phyloP scores from a whole-genome alignment of 805 yeast genomes.

The Yarrowia yakushimensis region DNA sequence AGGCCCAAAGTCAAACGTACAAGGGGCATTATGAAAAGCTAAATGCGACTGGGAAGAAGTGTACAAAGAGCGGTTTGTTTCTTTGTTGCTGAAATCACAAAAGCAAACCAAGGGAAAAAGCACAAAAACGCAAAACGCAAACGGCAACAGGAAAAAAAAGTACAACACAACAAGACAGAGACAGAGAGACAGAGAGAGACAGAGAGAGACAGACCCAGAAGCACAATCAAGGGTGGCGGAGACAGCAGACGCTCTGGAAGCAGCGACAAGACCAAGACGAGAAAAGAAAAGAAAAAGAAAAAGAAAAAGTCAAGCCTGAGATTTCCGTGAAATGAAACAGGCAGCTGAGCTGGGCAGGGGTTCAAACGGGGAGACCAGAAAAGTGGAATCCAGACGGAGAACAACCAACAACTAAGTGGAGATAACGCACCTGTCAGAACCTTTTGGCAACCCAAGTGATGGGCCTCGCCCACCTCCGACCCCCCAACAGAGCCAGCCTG shows the following conservation, averaged over 20 bases:
- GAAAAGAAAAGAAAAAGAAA: neutral
- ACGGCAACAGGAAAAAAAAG: neutral
- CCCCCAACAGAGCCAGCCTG: neutral
- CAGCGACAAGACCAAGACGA: neutral
- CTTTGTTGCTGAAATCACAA: neutral
- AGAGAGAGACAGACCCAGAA: too few species aligned
- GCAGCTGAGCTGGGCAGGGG: neutral
- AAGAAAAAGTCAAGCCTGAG: neutral
- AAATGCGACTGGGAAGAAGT: neutral
- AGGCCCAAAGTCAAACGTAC: constrained; percentile 13
- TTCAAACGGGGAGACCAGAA: neutral
- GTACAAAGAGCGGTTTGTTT: constrained; percentile 9
- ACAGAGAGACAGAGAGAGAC: too few species aligned
- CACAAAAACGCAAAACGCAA: neutral
- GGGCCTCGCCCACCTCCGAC: neutral
- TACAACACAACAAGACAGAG: neutral
- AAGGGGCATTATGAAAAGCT: constrained; percentile 22
- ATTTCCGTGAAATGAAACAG: neutral
- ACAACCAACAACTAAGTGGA: too few species aligned
- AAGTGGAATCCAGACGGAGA: neutral
- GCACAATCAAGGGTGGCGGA: constrained; percentile 6
- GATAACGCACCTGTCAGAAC: neutral
- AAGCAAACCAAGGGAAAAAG: neutral
- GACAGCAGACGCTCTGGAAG: too few species aligned
- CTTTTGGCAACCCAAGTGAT: neutral